phyloP scores from a whole-genome alignment of 495 filamentous ascomycete genomes.

The Podospora comata region DNA sequence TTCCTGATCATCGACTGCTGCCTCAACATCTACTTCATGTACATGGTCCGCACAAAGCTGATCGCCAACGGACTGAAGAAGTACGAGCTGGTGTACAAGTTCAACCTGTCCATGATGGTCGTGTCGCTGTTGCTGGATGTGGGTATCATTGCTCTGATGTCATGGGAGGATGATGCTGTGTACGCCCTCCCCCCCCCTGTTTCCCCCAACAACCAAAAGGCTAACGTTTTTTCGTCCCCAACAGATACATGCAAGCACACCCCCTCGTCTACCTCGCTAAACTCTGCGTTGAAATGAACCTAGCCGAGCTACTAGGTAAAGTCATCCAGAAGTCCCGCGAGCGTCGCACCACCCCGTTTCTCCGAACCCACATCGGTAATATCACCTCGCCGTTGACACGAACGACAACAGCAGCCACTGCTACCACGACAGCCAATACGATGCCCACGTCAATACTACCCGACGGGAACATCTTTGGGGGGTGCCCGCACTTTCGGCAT shows the following conservation, averaged over 20 bases:
- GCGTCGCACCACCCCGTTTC: neutral
- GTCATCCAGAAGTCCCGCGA: constrained; percentile 26
- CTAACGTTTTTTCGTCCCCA: neutral
- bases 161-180: constrained; percentile 27
- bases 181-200: constrained; percentile 13
- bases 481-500: no score
- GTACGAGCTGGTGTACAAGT: constrained; percentile 46
- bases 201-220: no score
- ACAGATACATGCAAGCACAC: constrained; percentile 52
- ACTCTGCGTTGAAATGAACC: constrained; percentile 53
- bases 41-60: constrained; percentile 43
- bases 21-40: constrained; percentile 51
- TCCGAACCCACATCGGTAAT: neutral
- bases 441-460: neutral
- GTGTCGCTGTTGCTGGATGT: constrained; percentile 51
- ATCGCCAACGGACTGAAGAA: constrained; percentile 48
- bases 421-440: neutral
- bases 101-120: constrained; percentile 51
- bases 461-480: neutral
- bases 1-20: constrained; percentile 45
- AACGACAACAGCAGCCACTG: neutral
- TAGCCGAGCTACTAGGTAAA: constrained; percentile 49
- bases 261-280: constrained; percentile 51
- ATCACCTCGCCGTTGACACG: neutral
- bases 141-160: constrained; percentile 34